Evolutionary conservation across 192 early-diverging fungal genomes (phyloP).

Genomic region (Umbelopsis isabellina): DNA sequence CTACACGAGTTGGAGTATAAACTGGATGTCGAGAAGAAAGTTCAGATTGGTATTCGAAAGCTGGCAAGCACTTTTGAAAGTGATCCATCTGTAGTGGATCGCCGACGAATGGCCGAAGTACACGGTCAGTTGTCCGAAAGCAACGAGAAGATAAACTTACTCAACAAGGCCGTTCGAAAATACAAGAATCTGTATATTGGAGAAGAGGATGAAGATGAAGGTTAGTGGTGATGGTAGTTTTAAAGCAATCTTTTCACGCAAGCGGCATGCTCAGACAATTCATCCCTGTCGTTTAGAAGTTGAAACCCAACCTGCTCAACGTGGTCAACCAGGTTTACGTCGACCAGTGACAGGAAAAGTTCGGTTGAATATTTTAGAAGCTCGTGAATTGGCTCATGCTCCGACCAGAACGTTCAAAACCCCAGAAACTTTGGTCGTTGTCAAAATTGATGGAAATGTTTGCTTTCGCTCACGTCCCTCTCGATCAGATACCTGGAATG

Average conservation of each 20-base stretch:
- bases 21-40: slow-evolving; percentile 91
- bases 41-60: slow-evolving; percentile 73
- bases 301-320: slow-evolving; percentile 23
- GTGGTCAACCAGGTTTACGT: slow-evolving; percentile 60
- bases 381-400: slow-evolving; percentile 60
- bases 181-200: slow-evolving; percentile 86
- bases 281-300: neutral
- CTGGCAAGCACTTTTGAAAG: slow-evolving; percentile 33
- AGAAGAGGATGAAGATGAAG: slow-evolving; percentile 72
- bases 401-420: slow-evolving; percentile 55
- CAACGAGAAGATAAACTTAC: slow-evolving; percentile 72
- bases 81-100: slow-evolving; percentile 51
- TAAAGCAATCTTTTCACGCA: neutral
- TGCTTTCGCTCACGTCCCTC: slow-evolving; percentile 75
- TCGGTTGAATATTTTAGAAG: slow-evolving; percentile 66
- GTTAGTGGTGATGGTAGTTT: slow-evolving; percentile 9
- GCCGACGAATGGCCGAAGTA: slow-evolving; percentile 51
- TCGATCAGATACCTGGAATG: slow-evolving; percentile 70
- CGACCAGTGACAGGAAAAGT: slow-evolving; percentile 73
- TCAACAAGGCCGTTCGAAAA: slow-evolving; percentile 73
- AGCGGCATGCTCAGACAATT: neutral
- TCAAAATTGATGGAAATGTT: slow-evolving; percentile 82
- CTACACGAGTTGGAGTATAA: slow-evolving; percentile 85
- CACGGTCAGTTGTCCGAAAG: slow-evolving; percentile 58
- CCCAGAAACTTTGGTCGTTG: slow-evolving; percentile 71